These are phyloP conservation scores for Volvariella volvacea DNA, from an alignment of 1,284 basidiomycete genomes.

Conservation along the genomic window DNA sequence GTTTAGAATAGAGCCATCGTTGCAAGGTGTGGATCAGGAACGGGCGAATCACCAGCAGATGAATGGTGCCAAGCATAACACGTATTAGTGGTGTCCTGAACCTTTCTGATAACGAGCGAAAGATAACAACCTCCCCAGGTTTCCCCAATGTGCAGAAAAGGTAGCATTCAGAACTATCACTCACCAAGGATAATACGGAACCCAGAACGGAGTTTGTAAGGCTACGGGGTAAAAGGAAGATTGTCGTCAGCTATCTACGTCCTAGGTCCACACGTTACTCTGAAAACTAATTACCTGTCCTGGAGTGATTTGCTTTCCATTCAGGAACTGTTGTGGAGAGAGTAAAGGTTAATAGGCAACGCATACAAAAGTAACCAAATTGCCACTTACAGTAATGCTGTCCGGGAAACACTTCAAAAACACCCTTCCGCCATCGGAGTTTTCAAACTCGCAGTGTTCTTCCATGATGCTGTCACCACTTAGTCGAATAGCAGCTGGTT, in stretches of 20 bases:
- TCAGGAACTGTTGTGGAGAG: constrained; percentile 65
- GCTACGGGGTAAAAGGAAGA: constrained; percentile 36
- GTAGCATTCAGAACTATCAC: constrained; percentile 14
- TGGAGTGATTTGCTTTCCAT: constrained; percentile 81
- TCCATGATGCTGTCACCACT: constrained; percentile 89
- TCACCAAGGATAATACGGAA: constrained; percentile 91
- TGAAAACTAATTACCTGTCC: constrained; percentile 49
- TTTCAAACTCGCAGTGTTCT: constrained; percentile 91
- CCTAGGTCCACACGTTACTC: no score
- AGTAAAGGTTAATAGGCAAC: constrained; percentile 7
- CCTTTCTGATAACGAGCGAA: no score
- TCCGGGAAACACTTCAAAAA: constrained; percentile 72
- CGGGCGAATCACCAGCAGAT: no score
- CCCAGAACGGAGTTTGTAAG: constrained; percentile 82
- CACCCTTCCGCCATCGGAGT: constrained; percentile 76
- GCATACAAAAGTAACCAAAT: constrained; percentile 1
- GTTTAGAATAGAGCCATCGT: no score
- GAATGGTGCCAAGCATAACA: no score
- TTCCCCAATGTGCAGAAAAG: no score
- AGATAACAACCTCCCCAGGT: no score
- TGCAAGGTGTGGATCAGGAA: no score
- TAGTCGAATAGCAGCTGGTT: constrained; percentile 82
- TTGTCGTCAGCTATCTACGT: no score
- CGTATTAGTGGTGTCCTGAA: no score
- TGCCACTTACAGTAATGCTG: constrained; percentile 71